phyloP scores from a whole-genome alignment of 2,329 filamentous ascomycete genomes.

The Corynespora cassiicola region DNA sequence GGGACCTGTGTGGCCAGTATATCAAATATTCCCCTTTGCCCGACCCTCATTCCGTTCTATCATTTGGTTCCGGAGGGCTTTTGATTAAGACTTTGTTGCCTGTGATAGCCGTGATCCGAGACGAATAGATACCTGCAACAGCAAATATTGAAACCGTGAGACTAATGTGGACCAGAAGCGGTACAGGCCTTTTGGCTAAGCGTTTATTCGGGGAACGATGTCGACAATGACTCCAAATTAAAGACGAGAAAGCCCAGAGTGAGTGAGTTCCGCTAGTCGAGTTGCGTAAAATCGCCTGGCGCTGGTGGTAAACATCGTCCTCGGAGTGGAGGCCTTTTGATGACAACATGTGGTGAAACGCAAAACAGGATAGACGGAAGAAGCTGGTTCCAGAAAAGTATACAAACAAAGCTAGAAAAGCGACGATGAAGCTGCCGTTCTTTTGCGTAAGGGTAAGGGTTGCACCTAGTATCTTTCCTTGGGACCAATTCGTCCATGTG shows the following conservation, averaged over 20 bases:
- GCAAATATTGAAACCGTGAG: slow-evolving; percentile 23
- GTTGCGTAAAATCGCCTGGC: slow-evolving; percentile 43
- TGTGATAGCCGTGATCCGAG: slow-evolving; percentile 39
- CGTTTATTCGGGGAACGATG: too few species aligned
- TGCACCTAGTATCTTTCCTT: slow-evolving; percentile 34
- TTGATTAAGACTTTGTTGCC: slow-evolving; percentile 41
- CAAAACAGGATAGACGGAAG: slow-evolving; percentile 36
- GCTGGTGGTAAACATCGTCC: slow-evolving; percentile 38
- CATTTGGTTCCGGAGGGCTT: not conserved
- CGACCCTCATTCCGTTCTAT: too few species aligned
- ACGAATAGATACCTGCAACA: slow-evolving; percentile 43
- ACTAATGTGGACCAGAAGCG: slow-evolving; percentile 15
- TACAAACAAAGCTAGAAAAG: slow-evolving; percentile 44
- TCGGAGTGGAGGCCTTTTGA: slow-evolving; percentile 13
- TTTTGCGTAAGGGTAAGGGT: slow-evolving; percentile 38
- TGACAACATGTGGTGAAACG: slow-evolving; percentile 28
- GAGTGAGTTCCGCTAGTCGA: slow-evolving; percentile 8
- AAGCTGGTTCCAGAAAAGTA: slow-evolving; percentile 29
- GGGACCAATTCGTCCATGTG: slow-evolving; percentile 43
- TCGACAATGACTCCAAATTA: slow-evolving; percentile 4
- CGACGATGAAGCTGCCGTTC: slow-evolving; percentile 41
- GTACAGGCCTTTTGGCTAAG: slow-evolving; percentile 22
- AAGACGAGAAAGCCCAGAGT: slow-evolving; percentile 2
- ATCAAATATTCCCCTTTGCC: not conserved
- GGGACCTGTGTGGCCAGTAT: slow-evolving; percentile 1